Base-by-base conservation (phyloP, 805 yeast genomes). In the Zygotorulaspora sp. region DNA sequence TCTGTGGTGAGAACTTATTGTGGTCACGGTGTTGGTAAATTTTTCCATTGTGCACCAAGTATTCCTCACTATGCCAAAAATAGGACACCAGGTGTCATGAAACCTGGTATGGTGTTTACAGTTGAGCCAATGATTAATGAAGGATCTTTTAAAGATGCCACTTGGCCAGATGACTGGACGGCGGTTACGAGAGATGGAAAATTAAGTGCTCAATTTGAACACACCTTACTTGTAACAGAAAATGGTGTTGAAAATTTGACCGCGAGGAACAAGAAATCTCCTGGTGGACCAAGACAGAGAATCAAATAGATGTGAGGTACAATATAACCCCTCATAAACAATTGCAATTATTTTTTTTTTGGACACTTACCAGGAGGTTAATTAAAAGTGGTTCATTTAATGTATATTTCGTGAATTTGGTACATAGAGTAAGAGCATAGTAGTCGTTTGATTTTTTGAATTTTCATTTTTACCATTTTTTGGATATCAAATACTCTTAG, bases 91-190 rank as follows among this genome's bases (percentile, higher is more conserved):
- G 98, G 98, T 42, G 79, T 86, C 30, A 89, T 92, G 68, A 86
- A 86, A 61, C 90, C 96, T 15, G 98, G 98, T 15, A 84, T 89
- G 82, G 87, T 85, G 10, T 92, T 92, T 70, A 92, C 98, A 15
- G 86, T 92, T 41, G 98, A 92, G 66, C 98, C 98, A 31, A 92
- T 92, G 98, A 76, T 92, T 50, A 83, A 86, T 58, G 68, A 79
- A 48, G 98, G 98, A 6, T 67, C 82, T 0, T 82, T 76, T 67
- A 76, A 76, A 55, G 97, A 89, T 62, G 64, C 74, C 42, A 70
- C 79, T 40, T 92, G 98, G 98, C 98, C 98, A 2, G 98, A 92
- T 62, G 83, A 86, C 62, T 92, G 98, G 98, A 92, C 98, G 4
- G 77, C 95, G 1, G 76, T 77, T 12, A 92, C 98, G 12, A 79